These are phyloP conservation scores for Wickerhamiella allomyrinae DNA, from an alignment of 805 yeast species.

Conservation along the genomic window DNA sequence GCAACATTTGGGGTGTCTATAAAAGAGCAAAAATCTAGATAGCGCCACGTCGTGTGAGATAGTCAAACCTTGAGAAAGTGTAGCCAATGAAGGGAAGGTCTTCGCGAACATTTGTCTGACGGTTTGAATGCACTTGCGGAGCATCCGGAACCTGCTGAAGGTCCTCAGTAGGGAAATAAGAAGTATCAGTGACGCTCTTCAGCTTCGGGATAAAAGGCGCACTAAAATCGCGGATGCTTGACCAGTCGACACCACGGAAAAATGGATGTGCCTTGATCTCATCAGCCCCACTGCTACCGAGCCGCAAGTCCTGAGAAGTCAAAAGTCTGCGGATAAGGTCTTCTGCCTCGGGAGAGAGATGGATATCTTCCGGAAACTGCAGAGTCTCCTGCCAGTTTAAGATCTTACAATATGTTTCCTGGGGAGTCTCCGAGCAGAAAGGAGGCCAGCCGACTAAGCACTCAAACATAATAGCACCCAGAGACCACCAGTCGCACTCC, in stretches of 20 bases:
- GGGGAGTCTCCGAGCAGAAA: conserved; percentile 87
- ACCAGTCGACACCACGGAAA: conserved; percentile 94
- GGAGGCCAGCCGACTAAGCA: conserved; percentile 97
- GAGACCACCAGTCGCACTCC: conserved; percentile 97
- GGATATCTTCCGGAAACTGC: conserved; percentile 83
- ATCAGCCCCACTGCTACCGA: conserved; percentile 87
- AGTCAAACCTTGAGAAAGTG: conserved; percentile 89
- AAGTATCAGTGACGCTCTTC: conserved; percentile 83
- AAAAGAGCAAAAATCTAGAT: conserved; percentile 10
- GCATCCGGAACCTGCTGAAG: conserved; percentile 88
- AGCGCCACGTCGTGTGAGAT: conserved; percentile 43
- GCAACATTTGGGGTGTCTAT: not conserved
- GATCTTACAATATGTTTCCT: conserved; percentile 83
- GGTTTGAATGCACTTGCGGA: conserved; percentile 38
- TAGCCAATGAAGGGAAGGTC: conserved; percentile 96
- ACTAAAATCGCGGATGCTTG: conserved; percentile 67
- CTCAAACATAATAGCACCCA: conserved; percentile 94
- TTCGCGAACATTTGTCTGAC: conserved; percentile 45
- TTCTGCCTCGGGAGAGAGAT: conserved; percentile 75
- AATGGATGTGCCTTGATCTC: conserved; percentile 86
- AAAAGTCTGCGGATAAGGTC: conserved; percentile 67
- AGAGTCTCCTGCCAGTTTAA: conserved; percentile 81
- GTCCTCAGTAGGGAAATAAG: conserved; percentile 97
- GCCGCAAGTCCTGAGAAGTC: conserved; percentile 62
- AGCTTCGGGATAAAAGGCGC: conserved; percentile 92